These are phyloP conservation scores for Aschersonia sp. DNA, from an alignment of 2,329 filamentous ascomycete genomes.

Conservation along the genomic window DNA sequence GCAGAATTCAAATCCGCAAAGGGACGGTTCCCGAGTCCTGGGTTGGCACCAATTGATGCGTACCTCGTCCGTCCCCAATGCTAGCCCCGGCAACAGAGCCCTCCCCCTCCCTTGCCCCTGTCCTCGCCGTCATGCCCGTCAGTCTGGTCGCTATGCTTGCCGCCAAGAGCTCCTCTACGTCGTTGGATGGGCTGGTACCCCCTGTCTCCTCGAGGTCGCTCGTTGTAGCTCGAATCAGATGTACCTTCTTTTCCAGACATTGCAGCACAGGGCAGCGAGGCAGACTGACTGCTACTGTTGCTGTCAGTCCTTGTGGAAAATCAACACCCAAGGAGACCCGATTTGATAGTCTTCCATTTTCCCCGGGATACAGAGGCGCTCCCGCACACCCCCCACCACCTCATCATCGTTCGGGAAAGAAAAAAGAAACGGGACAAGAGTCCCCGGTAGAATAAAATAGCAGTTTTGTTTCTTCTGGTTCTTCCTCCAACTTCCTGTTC, in stretches of 20 bases:
- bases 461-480: not conserved
- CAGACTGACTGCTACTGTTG: not conserved
- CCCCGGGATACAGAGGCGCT: slow-evolving; percentile 1
- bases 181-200: not conserved
- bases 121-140: not conserved
- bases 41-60: slow-evolving; percentile 1
- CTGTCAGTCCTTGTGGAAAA: not conserved
- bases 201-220: not conserved
- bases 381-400: slow-evolving; percentile 3
- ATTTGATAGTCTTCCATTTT: not conserved
- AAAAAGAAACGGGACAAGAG: slow-evolving; percentile 5
- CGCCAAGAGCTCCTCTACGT: not conserved
- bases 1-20: not conserved
- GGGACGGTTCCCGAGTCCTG: slow-evolving; percentile 1
- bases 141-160: not conserved
- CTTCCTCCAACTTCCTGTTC: not conserved
- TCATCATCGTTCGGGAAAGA: slow-evolving; percentile 3
- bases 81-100: slow-evolving; percentile 1
- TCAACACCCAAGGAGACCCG: not conserved
- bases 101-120: not conserved
- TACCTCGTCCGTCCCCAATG: not conserved
- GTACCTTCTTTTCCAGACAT: not conserved
- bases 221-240: slow-evolving; percentile 3
- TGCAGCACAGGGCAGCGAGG: not conserved
- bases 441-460: slow-evolving; percentile 1